phyloP scores from a whole-genome alignment of 345 rosid genomes.

The Physaria fendleri region DNA sequence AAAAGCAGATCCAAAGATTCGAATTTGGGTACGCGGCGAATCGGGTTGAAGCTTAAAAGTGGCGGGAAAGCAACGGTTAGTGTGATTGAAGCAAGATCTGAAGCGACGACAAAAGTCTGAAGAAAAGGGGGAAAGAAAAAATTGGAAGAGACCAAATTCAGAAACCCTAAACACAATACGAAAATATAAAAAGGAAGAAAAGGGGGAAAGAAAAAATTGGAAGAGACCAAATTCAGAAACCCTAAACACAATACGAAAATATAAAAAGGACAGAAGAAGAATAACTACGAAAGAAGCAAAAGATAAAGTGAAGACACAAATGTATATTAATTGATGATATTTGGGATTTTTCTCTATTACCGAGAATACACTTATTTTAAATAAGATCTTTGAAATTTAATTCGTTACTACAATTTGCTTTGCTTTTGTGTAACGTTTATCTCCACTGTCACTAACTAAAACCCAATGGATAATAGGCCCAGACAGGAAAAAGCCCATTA shows the following conservation, averaged over 20 bases:
- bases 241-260: too few relatives aligned
- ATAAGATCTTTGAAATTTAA: neutral
- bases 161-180: slow-evolving; percentile 52
- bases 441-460: neutral
- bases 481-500: neutral
- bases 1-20: slow-evolving; percentile 42
- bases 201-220: too few relatives aligned
- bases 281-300: slow-evolving; percentile 28
- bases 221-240: too few relatives aligned
- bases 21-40: slow-evolving; percentile 25
- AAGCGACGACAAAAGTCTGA: slow-evolving; percentile 31
- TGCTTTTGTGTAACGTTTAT: slow-evolving; percentile 13
- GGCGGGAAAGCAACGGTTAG: slow-evolving; percentile 83
- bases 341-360: slow-evolving; percentile 21
- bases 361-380: neutral
- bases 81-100: slow-evolving; percentile 24
- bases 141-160: slow-evolving; percentile 21
- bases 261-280: slow-evolving; percentile 2
- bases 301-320: slow-evolving; percentile 7
- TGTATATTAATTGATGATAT: slow-evolving; percentile 13
- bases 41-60: slow-evolving; percentile 20
- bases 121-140: neutral
- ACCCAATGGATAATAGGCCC: neutral
- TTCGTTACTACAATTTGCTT: slow-evolving; percentile 2
- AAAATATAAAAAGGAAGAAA: too few relatives aligned